Evolutionary conservation across 129 eudicot species (phyloP).

Genomic region (Saposhnikovia divaricata): DNA sequence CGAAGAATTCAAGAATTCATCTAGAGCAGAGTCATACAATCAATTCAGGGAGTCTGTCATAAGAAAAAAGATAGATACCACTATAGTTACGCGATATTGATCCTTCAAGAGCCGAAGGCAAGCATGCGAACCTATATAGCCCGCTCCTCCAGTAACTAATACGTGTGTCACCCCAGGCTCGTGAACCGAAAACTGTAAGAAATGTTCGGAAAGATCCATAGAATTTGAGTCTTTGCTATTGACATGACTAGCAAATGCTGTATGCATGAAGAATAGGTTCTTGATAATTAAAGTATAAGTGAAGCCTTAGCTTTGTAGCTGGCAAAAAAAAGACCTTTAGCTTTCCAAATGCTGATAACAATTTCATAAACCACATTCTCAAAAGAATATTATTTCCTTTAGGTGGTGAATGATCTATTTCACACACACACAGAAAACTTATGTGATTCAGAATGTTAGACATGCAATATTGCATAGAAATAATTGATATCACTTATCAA

Average conservation of each 20-base stretch:
- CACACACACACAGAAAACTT: neutral
- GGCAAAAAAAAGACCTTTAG: neutral
- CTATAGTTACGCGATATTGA: slow-evolving; percentile 72
- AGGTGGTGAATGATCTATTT: neutral
- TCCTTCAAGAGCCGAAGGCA: slow-evolving; percentile 67
- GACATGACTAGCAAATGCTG: neutral
- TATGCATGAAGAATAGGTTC: slow-evolving; percentile 1
- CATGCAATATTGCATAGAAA: neutral
- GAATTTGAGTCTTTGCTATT: neutral
- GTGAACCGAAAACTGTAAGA: slow-evolving; percentile 50
- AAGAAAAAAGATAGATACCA: slow-evolving; percentile 32
- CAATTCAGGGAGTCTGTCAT: neutral
- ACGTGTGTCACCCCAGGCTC: slow-evolving; percentile 76
- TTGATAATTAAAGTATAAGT: neutral
- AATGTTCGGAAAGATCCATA: neutral
- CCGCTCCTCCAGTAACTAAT: slow-evolving; percentile 91
- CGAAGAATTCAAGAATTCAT: neutral
- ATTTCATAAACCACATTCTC: neutral
- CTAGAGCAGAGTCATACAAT: neutral
- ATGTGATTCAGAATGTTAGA: neutral
- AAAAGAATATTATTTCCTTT: neutral
- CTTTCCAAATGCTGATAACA: too few species aligned
- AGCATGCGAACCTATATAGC: slow-evolving; percentile 92
- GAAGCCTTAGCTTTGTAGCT: neutral
- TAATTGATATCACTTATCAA: neutral